Base-by-base conservation (phyloP, 345 rosid genomes). In the Aquilaria sinensis region DNA sequence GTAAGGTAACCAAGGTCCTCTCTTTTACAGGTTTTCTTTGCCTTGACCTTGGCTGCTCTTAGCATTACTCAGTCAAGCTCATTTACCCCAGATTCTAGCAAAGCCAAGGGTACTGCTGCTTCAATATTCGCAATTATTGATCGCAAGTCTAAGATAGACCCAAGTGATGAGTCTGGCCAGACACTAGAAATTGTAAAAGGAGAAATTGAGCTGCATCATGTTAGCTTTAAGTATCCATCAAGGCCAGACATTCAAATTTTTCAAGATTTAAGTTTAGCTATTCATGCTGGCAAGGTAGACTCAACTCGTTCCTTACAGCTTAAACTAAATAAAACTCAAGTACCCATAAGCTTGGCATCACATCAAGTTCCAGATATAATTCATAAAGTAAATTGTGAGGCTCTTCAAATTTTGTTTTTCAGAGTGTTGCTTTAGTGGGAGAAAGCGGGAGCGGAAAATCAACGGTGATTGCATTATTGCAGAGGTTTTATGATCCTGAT, bases 391-490 rank as follows among this genome's bases (percentile, higher is more conserved):
- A 23, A 23, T 23, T 60, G 41, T 30, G 12, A 47, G 31, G 46
- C 53, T 47, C 54, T 14, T 60, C 29, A 46, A 9, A 59, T 12
- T 29, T 53, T 56, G 53, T 12, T 6, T 51, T 41, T 34, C 80
- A 89, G 93, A 82, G 82, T 2, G 82, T 85, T 62, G 96, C 91
- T 55, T 62, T 86, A 55, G 91, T 89, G 5, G 96, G 96, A 58
- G 96, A 86, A 69, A 86, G 94, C 31, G 96, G 94, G 4, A 72
- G 88, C 0, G 96, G 96, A 10, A 89, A 89, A 70, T 89, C 94
- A 0, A 86, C 94, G 0, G 82, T 83, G 47, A 75, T 89, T 30
- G 65, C 86, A 1, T 52, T 89, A 53, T 51, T 89, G 69, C 89
- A 83, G 63, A 81, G 94, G 67, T 89, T 89, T 34, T 86, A 87